A percentile compares a stretch with the other conserved stretches of the same genome.
phyloP scores from a whole-genome alignment of 805 yeast species.

The Candida arabinofermentans region DNA sequence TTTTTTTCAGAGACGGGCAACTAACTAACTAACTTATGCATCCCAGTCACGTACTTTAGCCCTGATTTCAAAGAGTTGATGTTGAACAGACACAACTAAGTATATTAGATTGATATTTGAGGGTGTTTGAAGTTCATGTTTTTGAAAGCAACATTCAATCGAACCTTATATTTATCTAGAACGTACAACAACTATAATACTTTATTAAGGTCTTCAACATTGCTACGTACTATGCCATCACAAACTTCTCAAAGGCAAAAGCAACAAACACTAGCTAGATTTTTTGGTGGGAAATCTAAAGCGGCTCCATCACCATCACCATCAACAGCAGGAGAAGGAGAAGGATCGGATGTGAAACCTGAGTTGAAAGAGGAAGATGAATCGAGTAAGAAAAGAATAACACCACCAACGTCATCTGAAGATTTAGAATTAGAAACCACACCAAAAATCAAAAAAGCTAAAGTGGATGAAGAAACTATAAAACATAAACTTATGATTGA shows the following conservation, averaged over 20 bases:
- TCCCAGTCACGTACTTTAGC: no score
- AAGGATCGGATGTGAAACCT: background rate
- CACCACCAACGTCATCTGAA: background rate
- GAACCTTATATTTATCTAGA: background rate
- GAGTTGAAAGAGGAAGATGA: background rate
- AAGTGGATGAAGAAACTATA: no score
- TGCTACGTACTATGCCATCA: background rate
- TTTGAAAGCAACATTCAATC: no score
- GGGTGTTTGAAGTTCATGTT: background rate
- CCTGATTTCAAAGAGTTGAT: no score
- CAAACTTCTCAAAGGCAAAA: conserved; percentile 5
- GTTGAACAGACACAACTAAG: no score
- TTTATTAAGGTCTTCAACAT: no score
- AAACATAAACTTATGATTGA: conserved; percentile 15
- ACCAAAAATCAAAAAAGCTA: no score
- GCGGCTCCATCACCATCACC: background rate
- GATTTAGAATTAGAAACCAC: background rate
- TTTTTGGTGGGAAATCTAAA: conserved; percentile 11
- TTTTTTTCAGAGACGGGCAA: no score
- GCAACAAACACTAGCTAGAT: conserved; percentile 20
- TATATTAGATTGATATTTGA: no score
- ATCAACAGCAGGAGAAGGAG: background rate
- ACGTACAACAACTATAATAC: no score
- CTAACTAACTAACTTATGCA: no score
- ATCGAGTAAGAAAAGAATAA: background rate